Percentiles rank a stretch among this genome's conserved stretches.
phyloP scores from a whole-genome alignment of 139 green algal genomes.

The Coccomyxa sp. region DNA sequence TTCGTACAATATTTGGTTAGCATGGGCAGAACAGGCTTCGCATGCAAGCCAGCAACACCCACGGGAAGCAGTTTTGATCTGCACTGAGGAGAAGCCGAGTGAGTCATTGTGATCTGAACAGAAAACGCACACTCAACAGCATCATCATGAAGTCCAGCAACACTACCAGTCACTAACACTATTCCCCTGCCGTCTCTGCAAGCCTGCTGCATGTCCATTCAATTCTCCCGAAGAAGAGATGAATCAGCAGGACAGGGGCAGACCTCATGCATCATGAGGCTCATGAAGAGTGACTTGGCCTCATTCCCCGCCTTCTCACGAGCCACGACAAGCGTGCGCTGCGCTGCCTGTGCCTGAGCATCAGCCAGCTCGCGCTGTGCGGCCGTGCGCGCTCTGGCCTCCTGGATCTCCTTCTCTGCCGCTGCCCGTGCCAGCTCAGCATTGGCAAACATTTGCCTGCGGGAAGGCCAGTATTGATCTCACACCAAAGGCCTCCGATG shows the following conservation, averaged over 20 bases:
- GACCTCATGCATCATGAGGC: constrained; percentile 58
- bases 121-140: no score
- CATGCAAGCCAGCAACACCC: neutral
- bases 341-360: constrained; percentile 53
- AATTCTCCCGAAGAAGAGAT: no score
- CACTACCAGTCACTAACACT: no score
- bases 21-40: no score
- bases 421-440: constrained; percentile 48
- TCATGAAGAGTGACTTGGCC: constrained; percentile 69
- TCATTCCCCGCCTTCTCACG: constrained; percentile 74
- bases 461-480: neutral
- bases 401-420: constrained; percentile 69
- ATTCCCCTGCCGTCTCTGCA: no score
- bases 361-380: constrained; percentile 56
- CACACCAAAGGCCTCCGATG: neutral
- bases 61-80: neutral
- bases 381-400: constrained; percentile 48
- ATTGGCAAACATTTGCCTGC: constrained; percentile 69
- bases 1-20: no score
- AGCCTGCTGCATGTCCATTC: no score
- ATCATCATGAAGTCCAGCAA: no score
- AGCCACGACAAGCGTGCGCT: constrained; percentile 55
- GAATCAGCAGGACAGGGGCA: neutral
- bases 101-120: no score
- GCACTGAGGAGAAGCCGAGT: neutral